Base-by-base conservation (phyloP, 2,329 filamentous ascomycete species). In the Aspergillus ochraceoroseus region DNA sequence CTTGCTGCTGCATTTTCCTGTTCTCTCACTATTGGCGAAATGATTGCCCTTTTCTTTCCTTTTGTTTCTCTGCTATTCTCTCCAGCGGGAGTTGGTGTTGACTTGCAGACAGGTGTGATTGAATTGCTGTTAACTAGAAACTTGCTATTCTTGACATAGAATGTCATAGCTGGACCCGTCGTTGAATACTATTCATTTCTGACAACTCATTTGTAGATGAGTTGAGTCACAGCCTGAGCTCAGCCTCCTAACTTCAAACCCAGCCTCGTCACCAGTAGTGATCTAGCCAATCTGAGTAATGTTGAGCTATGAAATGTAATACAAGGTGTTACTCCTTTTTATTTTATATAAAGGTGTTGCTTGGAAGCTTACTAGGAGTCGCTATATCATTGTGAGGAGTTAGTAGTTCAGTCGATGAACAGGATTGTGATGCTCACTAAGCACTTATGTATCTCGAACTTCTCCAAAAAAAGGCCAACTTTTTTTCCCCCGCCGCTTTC, bases 11-110 rank as follows among this genome's bases (percentile, higher is more conserved):
- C 28, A 31, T 44, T 17, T 37, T 34, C 32, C 27, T 38, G 15
- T 27, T 44, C 38, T 43, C 25, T 46, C 47, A 44, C 15, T 9
- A 7, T 53, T 53, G 41, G 38, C 44, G 37, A 38, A 22, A 29
- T 32, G 31, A 33, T 37, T 48, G 30, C 38, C 32, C 26, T 39
- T 34, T 39, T n/a, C 37, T 43, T 48, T 30, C 38, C 46, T 44
- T 46, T 51, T 32, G 25, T 38, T 43, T 41, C 31, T 38, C 33
- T 52, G 41, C 39, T 33, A 43, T 54, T 54, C 45, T 52, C 53
- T 61, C 52, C 48, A 62, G 57, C 59, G 55, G 58, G 60, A 56
- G 57, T 62, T 61, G 52, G 53, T 57, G 51, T 48, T 52, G 53
- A 45, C 42, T 47, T 55, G 36, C 38, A 54, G 39, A 47, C 33